These are phyloP conservation scores for Calocybe gangraenosa DNA, from an alignment of 768 basidiomycete species.

Conservation along the genomic window DNA sequence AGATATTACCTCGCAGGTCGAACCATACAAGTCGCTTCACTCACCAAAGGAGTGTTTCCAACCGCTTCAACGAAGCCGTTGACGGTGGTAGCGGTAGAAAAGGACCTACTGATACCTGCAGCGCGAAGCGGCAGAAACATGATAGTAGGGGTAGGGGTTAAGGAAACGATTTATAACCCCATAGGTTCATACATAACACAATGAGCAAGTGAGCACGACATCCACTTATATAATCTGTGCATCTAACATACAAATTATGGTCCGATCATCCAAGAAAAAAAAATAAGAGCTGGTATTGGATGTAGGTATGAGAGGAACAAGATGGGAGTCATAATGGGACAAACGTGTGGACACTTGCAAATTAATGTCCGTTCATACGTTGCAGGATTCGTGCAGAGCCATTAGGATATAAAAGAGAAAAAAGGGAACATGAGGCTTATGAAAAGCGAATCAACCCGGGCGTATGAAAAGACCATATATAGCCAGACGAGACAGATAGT, in stretches of 20 bases:
- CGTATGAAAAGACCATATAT: slow-evolving; percentile 14
- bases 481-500: slow-evolving; percentile 18
- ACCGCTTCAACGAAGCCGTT: slow-evolving; percentile 85
- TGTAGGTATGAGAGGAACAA: slow-evolving; percentile 18
- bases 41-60: slow-evolving; percentile 90
- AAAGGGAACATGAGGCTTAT: slow-evolving; percentile 26
- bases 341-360: slow-evolving; percentile 26
- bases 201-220: slow-evolving; percentile 33
- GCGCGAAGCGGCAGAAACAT: slow-evolving; percentile 31
- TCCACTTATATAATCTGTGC: slow-evolving; percentile 27
- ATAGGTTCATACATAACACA: not conserved
- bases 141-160: too few species aligned
- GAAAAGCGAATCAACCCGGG: slow-evolving; percentile 20
- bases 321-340: slow-evolving; percentile 28
- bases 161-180: slow-evolving; percentile 1
- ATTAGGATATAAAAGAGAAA: slow-evolving; percentile 29
- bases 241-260: slow-evolving; percentile 18
- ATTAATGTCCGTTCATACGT: slow-evolving; percentile 30
- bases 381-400: slow-evolving; percentile 35
- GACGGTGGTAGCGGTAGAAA: slow-evolving; percentile 42
- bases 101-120: slow-evolving; percentile 25
- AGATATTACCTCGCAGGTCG: not conserved
- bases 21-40: slow-evolving; percentile 17
- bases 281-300: slow-evolving; percentile 18
- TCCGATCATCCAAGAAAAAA: slow-evolving; percentile 18